Percentiles rank a stretch among this genome's conserved stretches.
phyloP scores from a whole-genome alignment of 352 stramenopile genomes.

The Phytopythium vexans region DNA sequence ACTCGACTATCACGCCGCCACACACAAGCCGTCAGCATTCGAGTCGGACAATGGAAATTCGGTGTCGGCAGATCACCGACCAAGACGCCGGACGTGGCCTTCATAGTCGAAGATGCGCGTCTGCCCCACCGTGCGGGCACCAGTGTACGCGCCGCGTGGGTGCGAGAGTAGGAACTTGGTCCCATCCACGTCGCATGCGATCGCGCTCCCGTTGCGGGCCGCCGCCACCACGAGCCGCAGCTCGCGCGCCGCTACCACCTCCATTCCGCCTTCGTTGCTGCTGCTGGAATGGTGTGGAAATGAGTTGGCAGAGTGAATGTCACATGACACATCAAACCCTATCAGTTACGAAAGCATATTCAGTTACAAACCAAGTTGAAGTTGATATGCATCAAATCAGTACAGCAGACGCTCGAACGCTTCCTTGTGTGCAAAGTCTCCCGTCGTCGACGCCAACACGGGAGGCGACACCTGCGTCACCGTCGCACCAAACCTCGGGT shows the following conservation, averaged over 20 bases:
- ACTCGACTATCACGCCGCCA: conserved; percentile 44
- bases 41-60: background rate
- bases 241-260: too few relatives aligned
- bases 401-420: conserved; percentile 28
- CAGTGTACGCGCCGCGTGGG: conserved; percentile 72
- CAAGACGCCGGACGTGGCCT: conserved; percentile 64
- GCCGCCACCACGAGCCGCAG: conserved; percentile 34
- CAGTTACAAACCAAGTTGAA: too few relatives aligned
- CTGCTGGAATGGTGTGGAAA: too few relatives aligned
- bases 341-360: too few relatives aligned
- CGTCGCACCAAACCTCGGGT: conserved; percentile 35
- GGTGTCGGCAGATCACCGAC: background rate
- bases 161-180: conserved; percentile 63
- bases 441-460: conserved; percentile 29
- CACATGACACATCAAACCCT: too few relatives aligned
- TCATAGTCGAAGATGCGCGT: conserved; percentile 81
- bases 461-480: conserved; percentile 45
- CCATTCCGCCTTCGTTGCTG: too few relatives aligned
- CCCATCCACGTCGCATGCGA: conserved; percentile 58
- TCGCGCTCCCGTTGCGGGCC: conserved; percentile 70
- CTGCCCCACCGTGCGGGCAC: conserved; percentile 65
- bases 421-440: conserved; percentile 22
- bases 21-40: background rate
- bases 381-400: conserved; percentile 2
- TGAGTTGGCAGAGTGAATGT: too few relatives aligned